Evolutionary conservation across 805 yeast species (phyloP).

Genomic region (Schwanniomyces polymorphus): DNA sequence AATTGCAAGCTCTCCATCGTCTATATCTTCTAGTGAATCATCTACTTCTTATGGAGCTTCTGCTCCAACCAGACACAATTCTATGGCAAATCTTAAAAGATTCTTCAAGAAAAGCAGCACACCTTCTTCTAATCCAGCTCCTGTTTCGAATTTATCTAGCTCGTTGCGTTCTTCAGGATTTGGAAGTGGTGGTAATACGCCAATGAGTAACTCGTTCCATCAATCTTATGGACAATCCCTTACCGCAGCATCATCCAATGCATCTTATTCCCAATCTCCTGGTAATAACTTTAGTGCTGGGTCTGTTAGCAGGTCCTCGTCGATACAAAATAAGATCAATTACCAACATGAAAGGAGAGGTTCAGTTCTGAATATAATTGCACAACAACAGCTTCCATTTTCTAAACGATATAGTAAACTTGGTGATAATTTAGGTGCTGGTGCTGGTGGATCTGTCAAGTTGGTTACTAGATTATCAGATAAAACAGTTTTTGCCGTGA

Average conservation of each 20-base stretch:
- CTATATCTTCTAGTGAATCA: conserved; percentile 39
- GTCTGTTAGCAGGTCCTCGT: conserved; percentile 30
- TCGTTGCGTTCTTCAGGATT: conserved; percentile 21
- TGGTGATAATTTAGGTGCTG: conserved; percentile 77
- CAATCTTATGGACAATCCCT: conserved; percentile 20
- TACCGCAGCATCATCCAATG: conserved; percentile 30
- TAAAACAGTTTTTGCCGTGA: conserved; percentile 75
- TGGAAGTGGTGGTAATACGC: conserved; percentile 9
- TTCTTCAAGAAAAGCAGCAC: conserved; percentile 56
- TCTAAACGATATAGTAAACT: conserved; percentile 64
- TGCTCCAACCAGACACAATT: conserved; percentile 61
- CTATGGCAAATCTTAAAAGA: conserved; percentile 75
- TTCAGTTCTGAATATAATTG: conserved; percentile 31
- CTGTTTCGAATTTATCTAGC: conserved; percentile 22
- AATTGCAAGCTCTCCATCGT: conserved; percentile 29
- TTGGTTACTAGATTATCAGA: conserved; percentile 67
- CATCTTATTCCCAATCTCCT: conserved; percentile 37
- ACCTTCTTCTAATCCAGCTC: conserved; percentile 14
- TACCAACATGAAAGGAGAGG: conserved; percentile 35
- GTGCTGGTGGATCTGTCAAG: conserved; percentile 88
- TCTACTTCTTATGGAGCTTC: conserved; percentile 17
- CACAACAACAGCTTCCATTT: conserved; percentile 26
- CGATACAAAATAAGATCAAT: conserved; percentile 27
- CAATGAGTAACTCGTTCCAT: conserved; percentile 11
- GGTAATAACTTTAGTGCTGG: conserved; percentile 16